Conservation (phyloP, 2,329 filamentous ascomycete species). For the Raffaelea ambrosiae region DNA sequence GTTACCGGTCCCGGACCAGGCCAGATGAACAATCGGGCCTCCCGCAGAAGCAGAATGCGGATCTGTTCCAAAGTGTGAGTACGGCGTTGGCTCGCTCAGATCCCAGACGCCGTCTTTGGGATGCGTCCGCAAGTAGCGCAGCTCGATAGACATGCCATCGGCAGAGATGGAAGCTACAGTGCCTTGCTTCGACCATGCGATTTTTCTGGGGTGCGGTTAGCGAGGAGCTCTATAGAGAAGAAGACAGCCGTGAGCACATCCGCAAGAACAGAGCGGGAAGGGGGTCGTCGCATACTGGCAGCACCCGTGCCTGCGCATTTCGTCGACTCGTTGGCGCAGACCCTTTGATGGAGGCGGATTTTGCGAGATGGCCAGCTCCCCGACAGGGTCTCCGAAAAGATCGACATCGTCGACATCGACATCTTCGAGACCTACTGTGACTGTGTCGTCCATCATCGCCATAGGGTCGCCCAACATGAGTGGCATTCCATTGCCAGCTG, state of each 20-base stretch:
- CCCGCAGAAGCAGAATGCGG: conserved; percentile 35
- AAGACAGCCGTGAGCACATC: no score
- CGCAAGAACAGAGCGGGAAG: no score
- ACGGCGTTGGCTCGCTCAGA: conserved; percentile 61
- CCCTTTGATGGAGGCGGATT: conserved; percentile 50
- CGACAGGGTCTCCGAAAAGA: conserved; percentile 30
- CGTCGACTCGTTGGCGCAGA: conserved; percentile 65
- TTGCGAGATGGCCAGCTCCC: conserved; percentile 39
- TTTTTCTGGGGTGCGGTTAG: no score
- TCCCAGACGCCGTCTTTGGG: conserved; percentile 65
- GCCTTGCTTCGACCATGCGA: conserved; percentile 83
- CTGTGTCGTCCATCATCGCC: conserved; percentile 36
- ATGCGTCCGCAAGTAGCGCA: conserved; percentile 64
- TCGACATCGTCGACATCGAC: conserved; percentile 66
- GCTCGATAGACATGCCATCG: conserved; percentile 61
- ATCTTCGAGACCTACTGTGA: conserved; percentile 33
- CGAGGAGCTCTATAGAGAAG: no score
- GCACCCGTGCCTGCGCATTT: conserved; percentile 66
- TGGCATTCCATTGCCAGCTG: no score
- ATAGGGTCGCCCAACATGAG: conserved; percentile 10
- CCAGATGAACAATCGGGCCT: conserved; percentile 67
- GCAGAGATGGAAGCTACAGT: conserved; percentile 73
- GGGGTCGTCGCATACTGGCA: no score
- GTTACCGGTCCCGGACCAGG: conserved; percentile 65
- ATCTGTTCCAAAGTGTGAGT: conserved; percentile 45